Conservation (phyloP, 306 rosid genomes). For the Malus asiatica region DNA sequence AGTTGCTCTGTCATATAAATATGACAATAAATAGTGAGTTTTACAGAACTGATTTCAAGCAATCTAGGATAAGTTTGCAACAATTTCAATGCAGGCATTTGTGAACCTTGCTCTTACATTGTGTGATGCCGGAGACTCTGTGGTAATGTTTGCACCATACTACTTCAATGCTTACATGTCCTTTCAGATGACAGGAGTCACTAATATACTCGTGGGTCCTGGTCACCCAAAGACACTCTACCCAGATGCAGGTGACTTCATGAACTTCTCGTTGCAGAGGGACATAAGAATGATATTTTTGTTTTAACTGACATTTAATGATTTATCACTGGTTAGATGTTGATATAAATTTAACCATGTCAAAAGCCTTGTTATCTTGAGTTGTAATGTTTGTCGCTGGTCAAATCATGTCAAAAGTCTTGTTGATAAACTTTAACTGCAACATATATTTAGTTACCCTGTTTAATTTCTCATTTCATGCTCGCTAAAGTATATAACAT, state of each 20-base stretch:
- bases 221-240: slow-evolving; percentile 64
- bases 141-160: slow-evolving; percentile 88
- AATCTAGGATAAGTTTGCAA: slow-evolving; percentile 17
- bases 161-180: slow-evolving; percentile 93
- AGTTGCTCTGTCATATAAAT: neutral
- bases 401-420: neutral
- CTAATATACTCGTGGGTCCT: slow-evolving; percentile 79
- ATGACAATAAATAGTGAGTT: neutral
- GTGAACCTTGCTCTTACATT: slow-evolving; percentile 89
- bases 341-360: slow-evolving; percentile 7
- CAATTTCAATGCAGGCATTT: slow-evolving; percentile 63
- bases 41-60: neutral
- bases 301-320: neutral
- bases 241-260: slow-evolving; percentile 76
- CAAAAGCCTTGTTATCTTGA: neutral
- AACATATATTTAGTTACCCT: neutral
- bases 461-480: neutral
- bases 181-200: slow-evolving; percentile 92
- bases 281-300: neutral
- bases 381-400: neutral
- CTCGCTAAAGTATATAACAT: neutral
- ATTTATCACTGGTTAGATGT: neutral
- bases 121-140: slow-evolving; percentile 91
- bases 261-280: neutral
- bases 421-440: neutral